phyloP scores from a whole-genome alignment of 2,329 filamentous ascomycete genomes.

The Penicillium sp. region DNA sequence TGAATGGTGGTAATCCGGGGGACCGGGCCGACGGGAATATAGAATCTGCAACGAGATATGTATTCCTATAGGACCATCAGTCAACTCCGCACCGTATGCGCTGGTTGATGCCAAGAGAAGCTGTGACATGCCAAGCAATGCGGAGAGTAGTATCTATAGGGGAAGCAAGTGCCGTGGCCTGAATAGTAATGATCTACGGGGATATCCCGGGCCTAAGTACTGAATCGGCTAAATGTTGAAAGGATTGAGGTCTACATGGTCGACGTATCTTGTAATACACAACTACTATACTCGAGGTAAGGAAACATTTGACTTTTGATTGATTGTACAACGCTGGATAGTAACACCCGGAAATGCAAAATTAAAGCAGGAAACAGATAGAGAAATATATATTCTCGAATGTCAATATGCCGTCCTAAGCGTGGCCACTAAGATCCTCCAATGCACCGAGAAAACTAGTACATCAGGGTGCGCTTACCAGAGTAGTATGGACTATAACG shows the following conservation, averaged over 20 bases:
- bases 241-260: background rate
- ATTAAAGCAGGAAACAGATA: background rate
- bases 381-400: too few relatives aligned
- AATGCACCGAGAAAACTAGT: background rate
- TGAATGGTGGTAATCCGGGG: constrained; percentile 11
- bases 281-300: background rate
- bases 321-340: background rate
- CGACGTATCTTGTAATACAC: background rate
- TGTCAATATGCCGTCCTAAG: background rate
- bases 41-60: background rate
- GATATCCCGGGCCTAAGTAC: background rate
- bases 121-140: constrained; percentile 12
- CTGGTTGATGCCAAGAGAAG: constrained; percentile 7
- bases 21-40: constrained; percentile 14
- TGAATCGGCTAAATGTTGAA: background rate
- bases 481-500: background rate
- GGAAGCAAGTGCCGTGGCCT: constrained; percentile 16
- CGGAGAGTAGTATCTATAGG: background rate
- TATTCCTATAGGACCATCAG: background rate
- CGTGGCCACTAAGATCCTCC: background rate
- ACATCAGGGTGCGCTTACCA: background rate
- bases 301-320: background rate
- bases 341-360: background rate
- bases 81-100: too few relatives aligned
- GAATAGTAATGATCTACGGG: constrained; percentile 24